Conservation (phyloP, 1,284 basidiomycete species). For the Inonotus hispidus region DNA sequence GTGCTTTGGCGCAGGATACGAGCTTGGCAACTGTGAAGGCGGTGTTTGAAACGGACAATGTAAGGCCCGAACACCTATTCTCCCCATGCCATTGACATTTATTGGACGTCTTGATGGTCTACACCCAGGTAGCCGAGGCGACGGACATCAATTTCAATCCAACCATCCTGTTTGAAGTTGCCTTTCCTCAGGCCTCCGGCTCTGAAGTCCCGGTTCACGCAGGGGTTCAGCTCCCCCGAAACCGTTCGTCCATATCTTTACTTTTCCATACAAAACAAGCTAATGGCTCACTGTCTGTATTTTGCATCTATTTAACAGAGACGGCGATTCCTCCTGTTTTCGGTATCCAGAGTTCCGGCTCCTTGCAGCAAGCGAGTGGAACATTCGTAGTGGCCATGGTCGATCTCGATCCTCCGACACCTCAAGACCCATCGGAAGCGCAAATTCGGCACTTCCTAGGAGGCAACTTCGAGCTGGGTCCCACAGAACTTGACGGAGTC, state of each 20-base stretch:
- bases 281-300: not conserved
- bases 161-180: constrained; percentile 32
- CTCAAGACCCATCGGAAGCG: constrained; percentile 37
- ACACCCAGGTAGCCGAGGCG: constrained; percentile 30
- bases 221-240: constrained; percentile 36
- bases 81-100: not conserved
- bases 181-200: constrained; percentile 30
- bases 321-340: constrained; percentile 41
- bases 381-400: constrained; percentile 42
- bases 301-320: constrained; percentile 25
- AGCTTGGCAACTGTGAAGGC: constrained; percentile 26
- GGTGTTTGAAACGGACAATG: constrained; percentile 30
- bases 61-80: constrained; percentile 12
- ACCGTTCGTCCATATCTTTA: constrained; percentile 26
- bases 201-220: constrained; percentile 33
- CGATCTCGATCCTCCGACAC: constrained; percentile 49
- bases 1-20: constrained; percentile 29
- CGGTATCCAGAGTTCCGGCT: constrained; percentile 24
- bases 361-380: constrained; percentile 16
- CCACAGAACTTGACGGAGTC: constrained; percentile 1
- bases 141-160: constrained; percentile 34
- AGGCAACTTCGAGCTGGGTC: constrained; percentile 34
- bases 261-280: not conserved
- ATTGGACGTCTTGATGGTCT: not conserved
- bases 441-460: constrained; percentile 51